Conservation (phyloP, 192 early-diverging fungal genomes). For the Coemansia furcata region DNA sequence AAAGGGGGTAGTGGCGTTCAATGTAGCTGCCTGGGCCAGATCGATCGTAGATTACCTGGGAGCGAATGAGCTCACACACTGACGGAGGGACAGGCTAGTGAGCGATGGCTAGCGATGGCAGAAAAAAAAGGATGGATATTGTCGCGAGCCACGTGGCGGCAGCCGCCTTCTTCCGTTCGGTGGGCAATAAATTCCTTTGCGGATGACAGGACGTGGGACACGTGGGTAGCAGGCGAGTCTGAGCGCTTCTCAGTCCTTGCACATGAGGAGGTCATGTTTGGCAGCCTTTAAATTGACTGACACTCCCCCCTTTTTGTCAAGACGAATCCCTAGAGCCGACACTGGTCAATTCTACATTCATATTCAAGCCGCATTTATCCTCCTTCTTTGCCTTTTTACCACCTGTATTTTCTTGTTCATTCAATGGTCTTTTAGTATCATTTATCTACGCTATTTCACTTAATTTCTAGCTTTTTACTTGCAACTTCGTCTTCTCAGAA, state of each 20-base stretch:
- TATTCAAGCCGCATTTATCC: neutral
- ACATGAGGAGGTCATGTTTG: conserved; percentile 6
- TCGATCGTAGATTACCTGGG: neutral
- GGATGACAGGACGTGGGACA: neutral
- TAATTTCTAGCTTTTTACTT: neutral
- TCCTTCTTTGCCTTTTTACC: neutral
- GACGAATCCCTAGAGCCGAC: neutral
- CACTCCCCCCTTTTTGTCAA: neutral
- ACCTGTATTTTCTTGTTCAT: neutral
- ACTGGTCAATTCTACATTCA: neutral
- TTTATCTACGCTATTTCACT: neutral
- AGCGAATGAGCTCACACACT: neutral
- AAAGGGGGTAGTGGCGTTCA: neutral
- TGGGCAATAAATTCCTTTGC: conserved; percentile 5
- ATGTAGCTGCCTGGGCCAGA: neutral
- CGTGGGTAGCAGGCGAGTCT: conserved; percentile 7
- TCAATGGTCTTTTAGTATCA: neutral
- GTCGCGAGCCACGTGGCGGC: neutral
- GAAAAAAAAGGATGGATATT: neutral
- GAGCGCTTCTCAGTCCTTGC: conserved; percentile 1
- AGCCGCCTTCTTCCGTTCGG: neutral
- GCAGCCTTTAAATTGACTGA: conserved; percentile 1
- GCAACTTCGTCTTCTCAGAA: neutral
- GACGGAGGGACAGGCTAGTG: neutral
- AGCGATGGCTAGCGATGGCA: neutral